These are phyloP conservation scores for Fusarium sarcochroum DNA, from an alignment of 2,329 filamentous ascomycete species.

Conservation along the genomic window DNA sequence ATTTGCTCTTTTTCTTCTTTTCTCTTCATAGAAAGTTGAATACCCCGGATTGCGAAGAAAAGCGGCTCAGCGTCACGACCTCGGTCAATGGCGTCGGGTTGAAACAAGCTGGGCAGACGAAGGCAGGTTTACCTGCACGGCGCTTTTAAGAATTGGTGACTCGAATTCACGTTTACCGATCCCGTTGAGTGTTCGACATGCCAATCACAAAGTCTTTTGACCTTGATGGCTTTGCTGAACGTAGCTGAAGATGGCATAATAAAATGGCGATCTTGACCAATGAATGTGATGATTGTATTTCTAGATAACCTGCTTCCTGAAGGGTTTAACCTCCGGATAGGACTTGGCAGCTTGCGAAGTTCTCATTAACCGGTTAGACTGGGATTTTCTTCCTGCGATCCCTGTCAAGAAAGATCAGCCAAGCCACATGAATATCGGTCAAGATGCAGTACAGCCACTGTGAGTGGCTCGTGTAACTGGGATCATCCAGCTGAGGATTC, in stretches of 20 bases:
- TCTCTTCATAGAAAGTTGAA: slow-evolving; percentile 70
- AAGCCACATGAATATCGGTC: slow-evolving; percentile 9
- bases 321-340: not conserved
- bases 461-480: too few species aligned
- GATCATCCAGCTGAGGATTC: not conserved
- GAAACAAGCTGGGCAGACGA: slow-evolving; percentile 71
- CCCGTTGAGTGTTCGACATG: slow-evolving; percentile 76
- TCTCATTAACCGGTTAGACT: not conserved
- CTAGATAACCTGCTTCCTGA: not conserved
- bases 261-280: not conserved
- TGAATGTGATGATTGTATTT: slow-evolving; percentile 12
- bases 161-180: slow-evolving; percentile 69
- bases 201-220: slow-evolving; percentile 13
- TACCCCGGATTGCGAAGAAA: slow-evolving; percentile 68
- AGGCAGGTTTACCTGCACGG: slow-evolving; percentile 60
- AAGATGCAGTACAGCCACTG: slow-evolving; percentile 8
- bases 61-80: slow-evolving; percentile 64
- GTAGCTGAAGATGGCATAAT: slow-evolving; percentile 4
- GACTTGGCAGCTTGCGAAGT: not conserved
- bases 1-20: slow-evolving; percentile 47
- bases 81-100: slow-evolving; percentile 64
- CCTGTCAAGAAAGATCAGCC: slow-evolving; percentile 9
- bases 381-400: too few species aligned
- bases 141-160: slow-evolving; percentile 76
- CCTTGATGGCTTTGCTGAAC: slow-evolving; percentile 2